Conservation (phyloP, 2,329 filamentous ascomycete species). For the Diatrype stigma region DNA sequence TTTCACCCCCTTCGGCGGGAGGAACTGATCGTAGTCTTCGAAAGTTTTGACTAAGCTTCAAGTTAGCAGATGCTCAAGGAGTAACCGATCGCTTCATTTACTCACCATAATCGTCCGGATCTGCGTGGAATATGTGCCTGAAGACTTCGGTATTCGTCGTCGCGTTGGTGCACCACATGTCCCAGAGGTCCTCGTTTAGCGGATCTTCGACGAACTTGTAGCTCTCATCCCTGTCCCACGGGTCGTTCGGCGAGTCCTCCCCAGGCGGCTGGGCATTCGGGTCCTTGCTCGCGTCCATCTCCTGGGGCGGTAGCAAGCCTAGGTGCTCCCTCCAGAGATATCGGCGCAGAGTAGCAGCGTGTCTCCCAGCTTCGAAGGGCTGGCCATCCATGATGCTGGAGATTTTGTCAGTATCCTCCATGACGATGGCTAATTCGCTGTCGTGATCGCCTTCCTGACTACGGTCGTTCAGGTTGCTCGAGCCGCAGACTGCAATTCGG, state of each 20-base stretch:
- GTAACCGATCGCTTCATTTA: constrained; percentile 2
- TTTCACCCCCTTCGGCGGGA: constrained; percentile 66
- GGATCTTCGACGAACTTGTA: constrained; percentile 69
- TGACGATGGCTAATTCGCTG: constrained; percentile 83
- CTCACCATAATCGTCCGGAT: constrained; percentile 80
- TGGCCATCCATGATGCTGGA: constrained; percentile 74
- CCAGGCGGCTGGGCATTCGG: constrained; percentile 70
- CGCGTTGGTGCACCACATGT: constrained; percentile 65
- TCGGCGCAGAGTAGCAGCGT: constrained; percentile 74
- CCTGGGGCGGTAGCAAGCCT: constrained; percentile 72
- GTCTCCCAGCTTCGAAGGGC: constrained; percentile 72
- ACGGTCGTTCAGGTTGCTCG: constrained; percentile 88
- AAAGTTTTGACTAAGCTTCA: constrained; percentile 71
- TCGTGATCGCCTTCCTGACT: constrained; percentile 85
- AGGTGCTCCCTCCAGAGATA: constrained; percentile 90
- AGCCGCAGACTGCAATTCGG: constrained; percentile 77
- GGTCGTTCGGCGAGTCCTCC: constrained; percentile 62
- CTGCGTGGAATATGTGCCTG: constrained; percentile 77
- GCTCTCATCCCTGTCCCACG: constrained; percentile 54
- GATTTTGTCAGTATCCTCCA: constrained; percentile 74
- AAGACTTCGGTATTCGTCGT: constrained; percentile 71
- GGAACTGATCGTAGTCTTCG: constrained; percentile 80
- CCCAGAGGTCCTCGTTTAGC: constrained; percentile 61
- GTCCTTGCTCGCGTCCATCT: constrained; percentile 62
- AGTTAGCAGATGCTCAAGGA: constrained; percentile 6